Conservation (phyloP, 805 yeast species). For the Komagataella phaffii region DNA sequence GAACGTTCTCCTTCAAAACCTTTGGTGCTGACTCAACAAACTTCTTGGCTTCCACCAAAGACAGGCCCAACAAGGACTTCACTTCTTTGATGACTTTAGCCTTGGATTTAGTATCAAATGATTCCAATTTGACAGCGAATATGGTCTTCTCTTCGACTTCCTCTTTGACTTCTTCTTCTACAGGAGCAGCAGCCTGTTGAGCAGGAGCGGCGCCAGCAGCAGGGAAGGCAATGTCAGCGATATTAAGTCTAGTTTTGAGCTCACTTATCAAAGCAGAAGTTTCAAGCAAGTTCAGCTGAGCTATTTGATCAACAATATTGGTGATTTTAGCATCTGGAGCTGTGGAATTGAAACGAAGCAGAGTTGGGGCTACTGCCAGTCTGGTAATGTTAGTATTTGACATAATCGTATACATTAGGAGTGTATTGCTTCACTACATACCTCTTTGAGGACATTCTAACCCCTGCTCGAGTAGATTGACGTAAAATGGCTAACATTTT, state of each 20-base stretch:
- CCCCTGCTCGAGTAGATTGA: constrained; percentile 13
- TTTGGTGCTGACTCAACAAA: constrained; percentile 97
- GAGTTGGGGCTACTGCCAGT: constrained; percentile 3
- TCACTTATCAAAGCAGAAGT: constrained; percentile 80
- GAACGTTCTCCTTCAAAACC: constrained; percentile 84
- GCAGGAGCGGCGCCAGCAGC: constrained; percentile 50
- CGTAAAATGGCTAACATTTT: constrained; percentile 1
- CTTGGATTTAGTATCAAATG: constrained; percentile 64
- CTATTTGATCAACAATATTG: constrained; percentile 79
- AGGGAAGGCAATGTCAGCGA: constrained; percentile 86
- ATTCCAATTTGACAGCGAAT: constrained; percentile 27
- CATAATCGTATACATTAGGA: background rate
- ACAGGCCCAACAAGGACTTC: constrained; percentile 78
- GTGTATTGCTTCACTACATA: background rate
- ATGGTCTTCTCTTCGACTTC: constrained; percentile 30
- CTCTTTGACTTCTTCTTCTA: constrained; percentile 16
- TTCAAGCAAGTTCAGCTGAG: constrained; percentile 83
- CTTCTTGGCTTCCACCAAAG: constrained; percentile 94
- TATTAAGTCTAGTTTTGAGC: constrained; percentile 70
- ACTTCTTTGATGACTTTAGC: constrained; percentile 98
- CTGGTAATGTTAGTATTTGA: background rate
- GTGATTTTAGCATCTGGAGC: constrained; percentile 78
- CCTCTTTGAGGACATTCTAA: constrained; percentile 12
- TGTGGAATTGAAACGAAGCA: constrained; percentile 35
- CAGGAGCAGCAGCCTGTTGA: constrained; percentile 58